A percentile compares a stretch with the other conserved stretches of the same genome.
phyloP scores from a whole-genome alignment of 106 monocot genomes.

The Dendrobium officinale region DNA sequence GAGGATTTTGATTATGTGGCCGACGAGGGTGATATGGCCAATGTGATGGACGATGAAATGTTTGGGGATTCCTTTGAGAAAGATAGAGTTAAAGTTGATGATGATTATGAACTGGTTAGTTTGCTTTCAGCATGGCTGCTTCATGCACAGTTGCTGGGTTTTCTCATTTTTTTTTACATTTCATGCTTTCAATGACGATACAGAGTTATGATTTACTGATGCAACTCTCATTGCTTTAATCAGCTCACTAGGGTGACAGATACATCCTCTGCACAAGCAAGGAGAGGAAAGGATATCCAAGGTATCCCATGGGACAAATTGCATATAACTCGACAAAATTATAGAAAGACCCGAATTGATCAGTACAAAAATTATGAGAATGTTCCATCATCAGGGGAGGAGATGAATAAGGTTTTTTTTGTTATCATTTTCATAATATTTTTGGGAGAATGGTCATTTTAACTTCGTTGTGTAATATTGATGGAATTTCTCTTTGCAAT shows the following conservation, averaged over 20 bases:
- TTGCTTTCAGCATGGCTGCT: neutral
- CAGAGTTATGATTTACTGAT: neutral
- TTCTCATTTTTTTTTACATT: neutral
- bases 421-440: neutral
- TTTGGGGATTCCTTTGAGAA: conserved; percentile 13
- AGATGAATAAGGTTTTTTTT: conserved; percentile 29
- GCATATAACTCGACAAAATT: conserved; percentile 35
- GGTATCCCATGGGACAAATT: conserved; percentile 22
- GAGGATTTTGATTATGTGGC: conserved; percentile 18
- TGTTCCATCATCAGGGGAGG: conserved; percentile 36
- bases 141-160: neutral
- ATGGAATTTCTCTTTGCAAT: neutral
- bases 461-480: neutral
- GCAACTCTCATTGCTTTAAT: neutral
- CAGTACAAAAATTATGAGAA: conserved; percentile 64
- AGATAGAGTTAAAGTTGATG: conserved; percentile 14
- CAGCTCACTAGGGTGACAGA: conserved; percentile 24
- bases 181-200: neutral
- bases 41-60: conserved; percentile 19
- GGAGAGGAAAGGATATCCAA: conserved; percentile 21
- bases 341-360: conserved; percentile 43
- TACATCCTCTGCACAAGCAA: conserved; percentile 22
- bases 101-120: conserved; percentile 33
- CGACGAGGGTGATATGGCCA: conserved; percentile 13
- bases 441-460: neutral